A percentile compares a stretch with the other conserved stretches of the same genome.
These are phyloP conservation scores for Salvia rosmarinus DNA, from an alignment of 257 asterid genomes.

Conservation along the genomic window DNA sequence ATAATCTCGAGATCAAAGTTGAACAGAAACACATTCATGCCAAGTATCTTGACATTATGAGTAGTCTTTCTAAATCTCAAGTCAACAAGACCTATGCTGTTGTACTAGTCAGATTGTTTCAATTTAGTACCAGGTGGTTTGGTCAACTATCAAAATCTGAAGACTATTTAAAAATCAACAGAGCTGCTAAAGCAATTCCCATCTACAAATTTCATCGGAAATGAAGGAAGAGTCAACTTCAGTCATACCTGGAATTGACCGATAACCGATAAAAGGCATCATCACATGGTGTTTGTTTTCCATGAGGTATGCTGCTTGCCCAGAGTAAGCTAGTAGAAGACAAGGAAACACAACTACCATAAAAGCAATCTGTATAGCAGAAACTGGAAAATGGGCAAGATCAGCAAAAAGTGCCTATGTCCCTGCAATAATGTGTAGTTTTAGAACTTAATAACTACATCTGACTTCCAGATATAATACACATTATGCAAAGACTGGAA, in stretches of 20 bases:
- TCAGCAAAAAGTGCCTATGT: slow-evolving; percentile 86
- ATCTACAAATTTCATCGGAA: not conserved
- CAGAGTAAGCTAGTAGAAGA: slow-evolving; percentile 74
- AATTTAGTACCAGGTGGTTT: slow-evolving; percentile 4
- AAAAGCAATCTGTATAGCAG: slow-evolving; percentile 74
- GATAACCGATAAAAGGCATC: slow-evolving; percentile 79
- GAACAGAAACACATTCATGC: not conserved
- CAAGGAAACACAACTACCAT: slow-evolving; percentile 69
- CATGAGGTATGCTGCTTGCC: slow-evolving; percentile 84
- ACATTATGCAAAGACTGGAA: not conserved
- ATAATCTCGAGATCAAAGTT: not conserved
- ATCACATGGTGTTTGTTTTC: slow-evolving; percentile 55
- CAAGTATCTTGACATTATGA: not conserved
- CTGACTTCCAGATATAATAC: not conserved
- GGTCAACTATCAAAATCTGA: not conserved
- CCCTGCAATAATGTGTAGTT: slow-evolving; percentile 49
- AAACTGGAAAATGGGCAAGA: slow-evolving; percentile 69
- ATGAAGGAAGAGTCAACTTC: not conserved
- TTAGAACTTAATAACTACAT: slow-evolving; percentile 21
- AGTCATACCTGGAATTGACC: slow-evolving; percentile 70
- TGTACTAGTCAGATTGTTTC: not conserved
- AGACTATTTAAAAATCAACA: not conserved
- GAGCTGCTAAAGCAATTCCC: not conserved
- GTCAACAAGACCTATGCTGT: not conserved
- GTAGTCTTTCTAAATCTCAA: not conserved